Base-by-base conservation (phyloP, 1,139 yeast genomes). In the Wickerhamomyces sp. region DNA sequence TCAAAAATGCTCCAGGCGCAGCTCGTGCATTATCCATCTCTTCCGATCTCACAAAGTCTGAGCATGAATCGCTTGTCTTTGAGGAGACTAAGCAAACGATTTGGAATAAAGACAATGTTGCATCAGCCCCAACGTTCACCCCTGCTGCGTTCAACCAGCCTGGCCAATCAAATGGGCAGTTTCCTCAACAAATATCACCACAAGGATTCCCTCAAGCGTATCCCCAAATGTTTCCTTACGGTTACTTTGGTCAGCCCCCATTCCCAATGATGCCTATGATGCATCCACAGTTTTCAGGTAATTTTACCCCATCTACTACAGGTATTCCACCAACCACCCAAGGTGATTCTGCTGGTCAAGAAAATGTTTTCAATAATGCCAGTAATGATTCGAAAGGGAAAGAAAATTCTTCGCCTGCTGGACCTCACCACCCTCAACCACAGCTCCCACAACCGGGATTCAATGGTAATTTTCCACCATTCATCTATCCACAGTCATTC, bases 21-120 rank as follows among this genome's bases (percentile, higher is more conserved):
- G 34, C 41, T 11, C 45, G 54, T 26, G 29, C 49, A 5, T 34
- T 43, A 39, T 51, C 55, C 9, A 32, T 49, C 15, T 44, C 54
- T 4, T 51, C 55, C 6, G 55, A 51, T 16, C 28, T 45, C 19
- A 35, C 46, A 6, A 50, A 44, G 33, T 59, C 66, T 8, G 66
- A 61, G 12, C 59, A 50, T 22, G 55, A 52, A 32, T 58, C 64
- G 1, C 40, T 46, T 11, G 42, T 49, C 14, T 38, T 53, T 28
- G 64, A 59, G 21, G 46, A 45, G 24, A 54, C 49, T 12, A 40
- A 40, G 18, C 37, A 36, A 19, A 48, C 47, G 13, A 72, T 76
- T 45, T 78, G 85, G 85, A 76, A 77, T 51, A 83, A 83, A 0
- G 83, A 82, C 4, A 61, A 79, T 14, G 82, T 84, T 3, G 83